phyloP scores from a whole-genome alignment of 1,284 basidiomycete genomes.

The Stygiomarasmius scandens region DNA sequence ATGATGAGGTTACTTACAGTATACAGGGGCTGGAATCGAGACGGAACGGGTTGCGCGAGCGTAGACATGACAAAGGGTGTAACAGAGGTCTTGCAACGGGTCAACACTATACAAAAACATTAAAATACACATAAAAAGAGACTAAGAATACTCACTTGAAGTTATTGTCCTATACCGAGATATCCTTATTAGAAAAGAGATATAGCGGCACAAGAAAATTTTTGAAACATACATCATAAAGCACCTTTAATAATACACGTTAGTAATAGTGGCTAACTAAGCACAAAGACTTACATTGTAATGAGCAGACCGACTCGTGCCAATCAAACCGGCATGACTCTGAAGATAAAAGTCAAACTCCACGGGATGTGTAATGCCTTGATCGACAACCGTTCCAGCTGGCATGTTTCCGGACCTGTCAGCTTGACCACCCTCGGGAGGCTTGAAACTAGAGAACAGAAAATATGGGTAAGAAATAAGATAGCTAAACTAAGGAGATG shows the following conservation, averaged over 20 bases:
- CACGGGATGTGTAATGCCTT: conserved; percentile 63
- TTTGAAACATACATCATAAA: conserved; percentile 35
- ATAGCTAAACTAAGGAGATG: background rate
- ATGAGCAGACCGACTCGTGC: conserved; percentile 49
- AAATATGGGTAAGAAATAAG: background rate
- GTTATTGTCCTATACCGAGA: conserved; percentile 39
- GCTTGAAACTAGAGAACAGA: background rate
- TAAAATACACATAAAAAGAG: background rate
- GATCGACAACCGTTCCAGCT: conserved; percentile 72
- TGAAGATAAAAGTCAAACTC: conserved; percentile 73
- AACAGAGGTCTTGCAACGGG: conserved; percentile 49
- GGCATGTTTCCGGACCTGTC: conserved; percentile 69
- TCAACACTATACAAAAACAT: conserved; percentile 35
- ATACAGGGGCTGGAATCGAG: conserved; percentile 57
- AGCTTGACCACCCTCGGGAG: conserved; percentile 31
- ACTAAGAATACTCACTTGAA: conserved; percentile 34
- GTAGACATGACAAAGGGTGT: conserved; percentile 57
- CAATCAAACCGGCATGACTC: conserved; percentile 57
- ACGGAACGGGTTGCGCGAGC: conserved; percentile 59
- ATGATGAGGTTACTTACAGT: conserved; percentile 40
- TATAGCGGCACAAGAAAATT: background rate
- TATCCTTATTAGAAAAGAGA: conserved; percentile 19
- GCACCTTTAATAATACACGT: conserved; percentile 27
- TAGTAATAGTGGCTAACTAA: no score
- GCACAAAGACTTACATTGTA: conserved; percentile 38